phyloP scores from a whole-genome alignment of 306 rosid species.

The Rosa persica region DNA sequence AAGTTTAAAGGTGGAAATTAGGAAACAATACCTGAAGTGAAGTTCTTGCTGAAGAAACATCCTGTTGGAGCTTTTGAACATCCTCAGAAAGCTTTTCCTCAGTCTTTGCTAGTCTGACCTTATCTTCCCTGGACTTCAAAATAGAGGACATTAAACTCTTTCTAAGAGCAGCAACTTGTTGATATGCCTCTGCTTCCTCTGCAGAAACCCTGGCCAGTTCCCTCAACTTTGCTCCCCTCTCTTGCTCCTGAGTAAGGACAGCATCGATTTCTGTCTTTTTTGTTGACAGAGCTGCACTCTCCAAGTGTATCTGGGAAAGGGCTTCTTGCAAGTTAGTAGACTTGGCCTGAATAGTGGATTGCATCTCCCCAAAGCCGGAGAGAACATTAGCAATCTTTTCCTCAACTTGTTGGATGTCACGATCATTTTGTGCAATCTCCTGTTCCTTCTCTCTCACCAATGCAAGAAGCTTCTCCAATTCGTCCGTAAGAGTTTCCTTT shows the following conservation, averaged over 20 bases:
- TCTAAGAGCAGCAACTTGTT: constrained; percentile 53
- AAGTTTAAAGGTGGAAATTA: background rate
- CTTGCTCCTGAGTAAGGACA: constrained; percentile 45
- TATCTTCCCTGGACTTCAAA: constrained; percentile 66
- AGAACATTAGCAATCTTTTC: constrained; percentile 52
- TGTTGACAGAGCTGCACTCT: constrained; percentile 45
- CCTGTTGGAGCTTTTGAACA: constrained; percentile 57
- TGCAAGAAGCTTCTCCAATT: constrained; percentile 62
- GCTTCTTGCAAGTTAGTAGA: constrained; percentile 44
- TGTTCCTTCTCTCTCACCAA: constrained; percentile 66
- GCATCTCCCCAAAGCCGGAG: constrained; percentile 61
- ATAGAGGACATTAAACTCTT: constrained; percentile 56
- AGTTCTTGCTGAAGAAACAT: constrained; percentile 63
- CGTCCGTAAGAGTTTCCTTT: constrained; percentile 44
- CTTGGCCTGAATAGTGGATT: constrained; percentile 54
- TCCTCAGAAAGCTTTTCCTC: constrained; percentile 70
- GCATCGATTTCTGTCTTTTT: constrained; percentile 62
- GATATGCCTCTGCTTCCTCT: constrained; percentile 60
- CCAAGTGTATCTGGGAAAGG: constrained; percentile 53
- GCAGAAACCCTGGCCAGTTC: constrained; percentile 53
- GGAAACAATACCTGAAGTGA: constrained; percentile 56
- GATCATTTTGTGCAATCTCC: constrained; percentile 67
- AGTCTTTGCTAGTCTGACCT: constrained; percentile 51
- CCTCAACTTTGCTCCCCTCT: constrained; percentile 47
- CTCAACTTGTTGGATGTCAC: constrained; percentile 53